These are phyloP conservation scores for Thraustochytrium striatum DNA, from an alignment of 352 stramenopile species.

Conservation along the genomic window DNA sequence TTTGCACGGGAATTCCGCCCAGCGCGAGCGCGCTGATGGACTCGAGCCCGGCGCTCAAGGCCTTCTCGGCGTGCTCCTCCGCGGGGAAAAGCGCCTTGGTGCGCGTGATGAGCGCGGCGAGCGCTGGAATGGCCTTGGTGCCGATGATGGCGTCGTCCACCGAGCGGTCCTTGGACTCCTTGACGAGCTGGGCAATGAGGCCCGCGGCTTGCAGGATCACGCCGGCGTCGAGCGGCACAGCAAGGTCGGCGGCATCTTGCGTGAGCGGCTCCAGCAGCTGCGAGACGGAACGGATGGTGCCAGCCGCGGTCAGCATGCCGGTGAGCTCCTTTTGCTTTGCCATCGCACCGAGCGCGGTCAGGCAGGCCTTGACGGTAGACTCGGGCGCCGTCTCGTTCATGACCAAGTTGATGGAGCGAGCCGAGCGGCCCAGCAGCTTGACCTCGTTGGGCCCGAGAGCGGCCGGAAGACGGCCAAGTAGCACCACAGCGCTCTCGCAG, in stretches of 20 bases:
- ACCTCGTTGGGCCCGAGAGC: neutral
- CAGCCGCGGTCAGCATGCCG: neutral
- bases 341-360: neutral
- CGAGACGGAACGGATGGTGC: slow-evolving; percentile 29
- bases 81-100: slow-evolving; percentile 4
- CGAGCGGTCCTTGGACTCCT: neutral
- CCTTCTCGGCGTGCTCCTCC: slow-evolving; percentile 5
- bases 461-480: neutral
- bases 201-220: slow-evolving; percentile 15
- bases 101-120: slow-evolving; percentile 14
- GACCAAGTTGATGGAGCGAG: slow-evolving; percentile 31
- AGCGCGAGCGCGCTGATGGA: slow-evolving; percentile 2
- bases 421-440: slow-evolving; percentile 20
- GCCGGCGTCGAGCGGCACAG: neutral
- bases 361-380: slow-evolving; percentile 17
- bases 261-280: slow-evolving; percentile 17
- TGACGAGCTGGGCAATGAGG: slow-evolving; percentile 1
- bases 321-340: slow-evolving; percentile 15
- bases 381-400: slow-evolving; percentile 21
- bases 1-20: slow-evolving; percentile 24
- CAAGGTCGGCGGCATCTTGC: neutral
- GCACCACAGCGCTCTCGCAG: neutral
- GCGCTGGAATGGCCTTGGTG: slow-evolving; percentile 41
- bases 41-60: slow-evolving; percentile 6
- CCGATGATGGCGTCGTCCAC: slow-evolving; percentile 39